Evolutionary conservation across 139 green algal species (phyloP).

Genomic region (Zygnema circumcarinatum): DNA sequence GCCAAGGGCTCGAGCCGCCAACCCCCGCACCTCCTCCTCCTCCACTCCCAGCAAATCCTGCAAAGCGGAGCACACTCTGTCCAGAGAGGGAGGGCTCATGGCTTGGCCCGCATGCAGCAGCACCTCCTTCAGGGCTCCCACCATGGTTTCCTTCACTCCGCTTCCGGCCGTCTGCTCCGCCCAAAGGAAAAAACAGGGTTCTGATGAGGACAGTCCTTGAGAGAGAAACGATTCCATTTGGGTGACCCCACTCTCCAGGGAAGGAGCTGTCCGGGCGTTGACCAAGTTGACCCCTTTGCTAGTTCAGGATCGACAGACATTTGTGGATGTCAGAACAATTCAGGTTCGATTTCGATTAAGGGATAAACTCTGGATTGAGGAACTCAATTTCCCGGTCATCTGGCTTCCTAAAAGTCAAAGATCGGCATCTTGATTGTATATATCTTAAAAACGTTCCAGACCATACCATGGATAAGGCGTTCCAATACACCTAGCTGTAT

Average conservation of each 20-base stretch:
- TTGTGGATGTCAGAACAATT: too few relatives aligned
- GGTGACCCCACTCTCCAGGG: background rate
- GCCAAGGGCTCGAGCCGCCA: slow-evolving; percentile 40
- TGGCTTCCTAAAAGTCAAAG: too few relatives aligned
- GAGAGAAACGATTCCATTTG: background rate
- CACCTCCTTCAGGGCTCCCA: slow-evolving; percentile 46
- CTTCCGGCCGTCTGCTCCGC: slow-evolving; percentile 16
- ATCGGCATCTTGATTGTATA: too few relatives aligned
- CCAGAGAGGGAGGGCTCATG: background rate
- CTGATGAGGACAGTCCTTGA: too few relatives aligned
- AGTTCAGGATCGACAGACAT: too few relatives aligned
- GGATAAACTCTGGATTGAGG: too few relatives aligned
- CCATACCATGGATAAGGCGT: too few relatives aligned
- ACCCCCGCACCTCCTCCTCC: slow-evolving; percentile 29
- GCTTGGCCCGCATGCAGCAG: slow-evolving; percentile 36
- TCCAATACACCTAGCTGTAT: too few relatives aligned
- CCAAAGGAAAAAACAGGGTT: too few relatives aligned
- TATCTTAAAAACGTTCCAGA: too few relatives aligned
- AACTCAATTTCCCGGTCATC: too few relatives aligned
- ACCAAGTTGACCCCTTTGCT: background rate
- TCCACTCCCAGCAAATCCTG: slow-evolving; percentile 20
- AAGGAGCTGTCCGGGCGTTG: background rate
- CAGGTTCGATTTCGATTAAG: too few relatives aligned
- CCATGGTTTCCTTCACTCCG: slow-evolving; percentile 54
- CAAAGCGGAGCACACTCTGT: slow-evolving; percentile 15